Evolutionary conservation across 2,329 filamentous ascomycete species (phyloP).

Genomic region (Beauveria medogensis): DNA sequence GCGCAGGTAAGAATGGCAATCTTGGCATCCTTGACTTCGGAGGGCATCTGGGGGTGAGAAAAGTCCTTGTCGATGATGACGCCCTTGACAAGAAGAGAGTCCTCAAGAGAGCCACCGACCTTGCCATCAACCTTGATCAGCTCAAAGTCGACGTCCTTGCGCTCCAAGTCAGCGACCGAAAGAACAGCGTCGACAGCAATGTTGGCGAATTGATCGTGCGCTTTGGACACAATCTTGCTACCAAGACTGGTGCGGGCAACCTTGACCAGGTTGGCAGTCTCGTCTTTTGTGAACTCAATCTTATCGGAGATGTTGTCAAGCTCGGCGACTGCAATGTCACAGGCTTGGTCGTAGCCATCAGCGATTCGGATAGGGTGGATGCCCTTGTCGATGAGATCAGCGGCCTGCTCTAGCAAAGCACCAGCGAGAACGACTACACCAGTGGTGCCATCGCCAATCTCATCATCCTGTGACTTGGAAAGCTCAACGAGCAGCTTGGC

Average conservation of each 20-base stretch:
- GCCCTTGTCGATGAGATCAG: conserved; percentile 98
- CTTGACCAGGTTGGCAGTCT: conserved; percentile 82
- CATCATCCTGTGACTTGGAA: conserved; percentile 96
- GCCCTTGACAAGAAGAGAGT: conserved; percentile 90
- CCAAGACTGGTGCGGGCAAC: conserved; percentile 93
- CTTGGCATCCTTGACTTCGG: conserved; percentile 90
- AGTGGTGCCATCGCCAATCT: conserved; percentile 97
- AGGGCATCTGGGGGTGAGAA: conserved; percentile 98
- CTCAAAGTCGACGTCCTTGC: conserved; percentile 97
- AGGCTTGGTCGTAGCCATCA: conserved; percentile 95
- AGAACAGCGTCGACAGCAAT: conserved; percentile 97
- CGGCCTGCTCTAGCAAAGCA: conserved; percentile 89
- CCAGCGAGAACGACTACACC: conserved; percentile 95
- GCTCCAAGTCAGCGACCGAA: conserved; percentile 89
- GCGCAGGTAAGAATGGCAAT: conserved; percentile 96
- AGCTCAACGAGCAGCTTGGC: conserved; percentile 94
- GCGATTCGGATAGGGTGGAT: conserved; percentile 98
- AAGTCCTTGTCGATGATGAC: conserved; percentile 99
- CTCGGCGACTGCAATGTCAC: conserved; percentile 89
- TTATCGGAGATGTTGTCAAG: conserved; percentile 89
- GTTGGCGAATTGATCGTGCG: conserved; percentile 94
- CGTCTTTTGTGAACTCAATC: conserved; percentile 72
- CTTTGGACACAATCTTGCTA: conserved; percentile 98
- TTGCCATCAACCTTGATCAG: conserved; percentile 99
- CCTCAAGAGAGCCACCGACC: conserved; percentile 87